Conservation (phyloP, 1,139 yeast genomes). For the Zhuliangozyma blackwelliae region DNA sequence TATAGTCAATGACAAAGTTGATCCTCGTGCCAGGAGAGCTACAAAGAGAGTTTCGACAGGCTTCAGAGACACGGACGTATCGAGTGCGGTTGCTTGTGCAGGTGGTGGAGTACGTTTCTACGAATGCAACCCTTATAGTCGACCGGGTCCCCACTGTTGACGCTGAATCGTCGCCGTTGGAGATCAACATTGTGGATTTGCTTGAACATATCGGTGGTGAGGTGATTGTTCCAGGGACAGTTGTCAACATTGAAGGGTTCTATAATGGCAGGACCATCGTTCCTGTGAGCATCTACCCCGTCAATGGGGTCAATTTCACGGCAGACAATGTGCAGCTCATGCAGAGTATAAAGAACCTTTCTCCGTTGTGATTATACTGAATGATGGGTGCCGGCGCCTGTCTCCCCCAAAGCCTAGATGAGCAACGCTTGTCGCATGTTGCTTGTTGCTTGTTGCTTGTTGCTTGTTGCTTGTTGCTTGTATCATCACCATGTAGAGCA, state of each 20-base stretch:
- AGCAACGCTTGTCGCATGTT: too few species aligned
- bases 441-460: too few species aligned
- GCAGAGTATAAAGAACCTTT: not conserved
- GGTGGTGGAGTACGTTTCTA: conserved; percentile 16
- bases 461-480: too few species aligned
- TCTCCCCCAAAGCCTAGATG: too few species aligned
- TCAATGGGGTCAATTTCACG: conserved; percentile 7
- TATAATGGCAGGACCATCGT: conserved; percentile 13
- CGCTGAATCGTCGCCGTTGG: not conserved
- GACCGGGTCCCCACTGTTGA: conserved; percentile 11
- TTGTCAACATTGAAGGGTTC: conserved; percentile 16
- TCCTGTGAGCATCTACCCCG: conserved; percentile 6
- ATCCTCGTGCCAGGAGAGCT: conserved; percentile 25
- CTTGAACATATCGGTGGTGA: conserved; percentile 3
- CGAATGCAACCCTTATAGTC: conserved; percentile 8
- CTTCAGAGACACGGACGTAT: conserved; percentile 16
- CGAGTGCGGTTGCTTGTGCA: conserved; percentile 31
- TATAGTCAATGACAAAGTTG: conserved; percentile 31
- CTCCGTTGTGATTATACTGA: not conserved
- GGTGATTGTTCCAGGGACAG: conserved; percentile 10
- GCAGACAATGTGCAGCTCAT: conserved; percentile 2
- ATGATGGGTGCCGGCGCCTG: too few species aligned
- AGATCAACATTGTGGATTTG: conserved; percentile 8
- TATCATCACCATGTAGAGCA: too few species aligned
- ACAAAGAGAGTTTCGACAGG: conserved; percentile 17